Percentiles rank a stretch among this genome's conserved stretches.
These are phyloP conservation scores for Aspergillus sp. DNA, from an alignment of 2,329 filamentous ascomycete species.

Conservation along the genomic window DNA sequence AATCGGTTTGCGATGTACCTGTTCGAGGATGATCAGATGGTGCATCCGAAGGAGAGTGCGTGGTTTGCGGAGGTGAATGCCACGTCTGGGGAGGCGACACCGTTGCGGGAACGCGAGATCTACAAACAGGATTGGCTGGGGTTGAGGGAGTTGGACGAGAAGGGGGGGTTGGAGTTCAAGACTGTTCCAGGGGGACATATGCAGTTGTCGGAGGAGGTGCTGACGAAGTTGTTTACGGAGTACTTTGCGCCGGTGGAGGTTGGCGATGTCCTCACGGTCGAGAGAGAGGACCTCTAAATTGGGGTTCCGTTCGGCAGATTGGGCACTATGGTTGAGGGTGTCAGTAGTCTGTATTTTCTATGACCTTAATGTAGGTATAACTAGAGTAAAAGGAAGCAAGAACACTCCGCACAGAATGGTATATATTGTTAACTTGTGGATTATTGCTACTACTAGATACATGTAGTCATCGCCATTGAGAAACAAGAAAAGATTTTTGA, in stretches of 20 bases:
- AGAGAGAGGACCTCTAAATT: neutral
- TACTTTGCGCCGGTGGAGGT: conserved; percentile 43
- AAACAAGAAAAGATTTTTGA: neutral
- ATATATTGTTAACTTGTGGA: neutral
- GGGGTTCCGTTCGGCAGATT: conserved; percentile 16
- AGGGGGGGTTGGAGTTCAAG: conserved; percentile 74
- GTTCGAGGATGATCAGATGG: conserved; percentile 82
- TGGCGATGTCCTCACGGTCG: neutral
- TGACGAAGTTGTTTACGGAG: conserved; percentile 63
- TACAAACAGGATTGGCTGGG: conserved; percentile 96
- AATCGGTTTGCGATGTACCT: conserved; percentile 84
- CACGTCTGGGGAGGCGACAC: conserved; percentile 61
- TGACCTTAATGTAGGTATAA: neutral
- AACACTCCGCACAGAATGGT: neutral
- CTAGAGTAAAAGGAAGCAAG: neutral
- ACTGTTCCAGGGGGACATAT: conserved; percentile 78
- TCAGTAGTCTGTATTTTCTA: neutral
- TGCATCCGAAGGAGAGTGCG: conserved; percentile 83
- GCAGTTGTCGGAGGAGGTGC: conserved; percentile 65
- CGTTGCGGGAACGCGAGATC: conserved; percentile 66
- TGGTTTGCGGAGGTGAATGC: conserved; percentile 89
- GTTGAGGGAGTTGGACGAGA: conserved; percentile 72
- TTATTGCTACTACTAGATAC: neutral
- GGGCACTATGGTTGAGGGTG: neutral
- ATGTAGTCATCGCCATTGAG: neutral